These are phyloP conservation scores for Xylariaceae sp. DNA, from an alignment of 2,329 filamentous ascomycete genomes.

Conservation along the genomic window DNA sequence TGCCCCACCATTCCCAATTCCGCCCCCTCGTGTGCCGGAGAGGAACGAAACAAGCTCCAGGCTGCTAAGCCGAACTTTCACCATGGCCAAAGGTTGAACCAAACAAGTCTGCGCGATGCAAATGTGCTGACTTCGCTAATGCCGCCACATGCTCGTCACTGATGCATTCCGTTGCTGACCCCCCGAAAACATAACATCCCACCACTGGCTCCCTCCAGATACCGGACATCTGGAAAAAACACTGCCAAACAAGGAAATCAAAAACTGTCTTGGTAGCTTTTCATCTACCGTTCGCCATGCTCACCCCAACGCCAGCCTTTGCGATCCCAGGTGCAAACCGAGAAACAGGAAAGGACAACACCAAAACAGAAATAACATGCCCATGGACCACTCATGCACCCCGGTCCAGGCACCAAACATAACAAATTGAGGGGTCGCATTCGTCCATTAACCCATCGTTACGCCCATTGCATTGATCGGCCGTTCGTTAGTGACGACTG, in stretches of 20 bases:
- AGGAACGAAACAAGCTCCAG: not conserved
- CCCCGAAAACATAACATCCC: no score
- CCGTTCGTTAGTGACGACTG: slow-evolving; percentile 38
- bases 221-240: not conserved
- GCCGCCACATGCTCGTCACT: slow-evolving; percentile 10
- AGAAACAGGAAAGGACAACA: slow-evolving; percentile 8
- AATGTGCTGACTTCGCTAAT: slow-evolving; percentile 8
- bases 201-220: no score
- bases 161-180: not conserved
- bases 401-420: no score
- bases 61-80: no score
- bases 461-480: not conserved
- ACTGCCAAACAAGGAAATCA: slow-evolving; percentile 9
- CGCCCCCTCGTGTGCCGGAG: not conserved
- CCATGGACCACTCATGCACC: not conserved
- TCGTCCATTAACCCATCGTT: not conserved
- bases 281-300: slow-evolving; percentile 16
- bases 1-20: no score
- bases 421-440: not conserved
- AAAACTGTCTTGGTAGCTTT: slow-evolving; percentile 10
- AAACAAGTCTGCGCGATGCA: slow-evolving; percentile 6
- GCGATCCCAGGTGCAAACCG: slow-evolving; percentile 5
- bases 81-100: not conserved
- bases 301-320: slow-evolving; percentile 2
- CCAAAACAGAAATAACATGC: not conserved